Percentiles rank a stretch among this genome's conserved stretches.
Conservation (phyloP, 148 eudicot genomes). For the Cornus controversa region DNA sequence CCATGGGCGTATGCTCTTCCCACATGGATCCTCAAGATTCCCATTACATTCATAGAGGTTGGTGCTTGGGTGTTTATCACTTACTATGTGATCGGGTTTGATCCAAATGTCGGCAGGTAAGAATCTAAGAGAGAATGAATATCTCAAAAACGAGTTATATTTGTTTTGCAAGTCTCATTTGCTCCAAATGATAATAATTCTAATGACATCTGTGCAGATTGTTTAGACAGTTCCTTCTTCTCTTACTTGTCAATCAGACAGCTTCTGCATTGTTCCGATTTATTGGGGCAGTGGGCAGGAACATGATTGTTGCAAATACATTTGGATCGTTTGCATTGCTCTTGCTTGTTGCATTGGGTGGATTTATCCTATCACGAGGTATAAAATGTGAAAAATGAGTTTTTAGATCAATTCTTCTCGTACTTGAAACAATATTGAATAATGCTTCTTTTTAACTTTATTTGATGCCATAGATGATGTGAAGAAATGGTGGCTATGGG, state of each 20-base stretch:
- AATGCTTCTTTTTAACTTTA: neutral
- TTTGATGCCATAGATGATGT: neutral
- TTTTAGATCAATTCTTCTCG: too few species aligned
- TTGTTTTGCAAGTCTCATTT: neutral
- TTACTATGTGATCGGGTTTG: constrained; percentile 37
- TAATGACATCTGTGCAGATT: neutral
- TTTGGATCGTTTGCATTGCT: neutral
- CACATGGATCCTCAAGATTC: constrained; percentile 32
- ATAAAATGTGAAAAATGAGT: too few species aligned
- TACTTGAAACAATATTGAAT: neutral
- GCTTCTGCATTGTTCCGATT: neutral
- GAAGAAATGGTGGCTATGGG: neutral
- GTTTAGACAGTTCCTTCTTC: neutral
- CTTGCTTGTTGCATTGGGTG: neutral
- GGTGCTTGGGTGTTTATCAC: constrained; percentile 19
- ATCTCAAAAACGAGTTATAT: neutral
- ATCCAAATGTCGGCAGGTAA: constrained; percentile 36
- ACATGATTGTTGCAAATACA: neutral
- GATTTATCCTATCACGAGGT: neutral
- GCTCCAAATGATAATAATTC: neutral
- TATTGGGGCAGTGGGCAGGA: neutral
- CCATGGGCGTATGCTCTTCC: constrained; percentile 36
- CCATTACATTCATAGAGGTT: constrained; percentile 22
- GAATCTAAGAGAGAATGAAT: neutral
- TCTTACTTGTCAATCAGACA: neutral